These are phyloP conservation scores for Elongisporangium anandrum DNA, from an alignment of 352 stramenopile genomes.

Conservation along the genomic window DNA sequence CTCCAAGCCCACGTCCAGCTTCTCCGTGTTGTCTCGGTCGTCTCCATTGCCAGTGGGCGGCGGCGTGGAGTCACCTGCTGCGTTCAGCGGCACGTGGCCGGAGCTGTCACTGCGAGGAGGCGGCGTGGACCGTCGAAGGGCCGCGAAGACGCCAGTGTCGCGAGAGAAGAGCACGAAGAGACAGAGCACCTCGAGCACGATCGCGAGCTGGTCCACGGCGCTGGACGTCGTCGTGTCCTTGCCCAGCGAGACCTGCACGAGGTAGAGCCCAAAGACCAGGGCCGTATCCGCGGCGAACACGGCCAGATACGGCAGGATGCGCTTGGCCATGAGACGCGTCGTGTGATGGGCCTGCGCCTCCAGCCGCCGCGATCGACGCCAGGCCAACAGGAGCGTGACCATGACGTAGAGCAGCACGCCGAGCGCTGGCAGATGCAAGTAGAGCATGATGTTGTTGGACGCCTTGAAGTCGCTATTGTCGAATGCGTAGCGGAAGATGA, in stretches of 20 bases:
- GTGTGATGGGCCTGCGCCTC: slow-evolving; percentile 75
- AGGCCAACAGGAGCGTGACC: slow-evolving; percentile 48
- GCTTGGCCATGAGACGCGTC: slow-evolving; percentile 78
- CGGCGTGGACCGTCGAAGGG: slow-evolving; percentile 6
- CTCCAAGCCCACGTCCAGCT: slow-evolving; percentile 74
- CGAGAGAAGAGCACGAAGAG: slow-evolving; percentile 76
- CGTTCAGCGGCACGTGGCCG: no score
- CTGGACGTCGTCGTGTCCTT: slow-evolving; percentile 42
- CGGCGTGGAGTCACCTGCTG: no score
- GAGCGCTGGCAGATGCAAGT: slow-evolving; percentile 65
- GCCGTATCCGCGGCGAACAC: slow-evolving; percentile 55
- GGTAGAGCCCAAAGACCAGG: slow-evolving; percentile 48
- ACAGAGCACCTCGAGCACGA: slow-evolving; percentile 62
- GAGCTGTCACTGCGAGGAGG: no score
- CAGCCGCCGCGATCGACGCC: slow-evolving; percentile 64
- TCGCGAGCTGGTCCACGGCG: slow-evolving; percentile 63
- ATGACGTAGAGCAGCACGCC: slow-evolving; percentile 67
- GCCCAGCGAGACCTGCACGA: slow-evolving; percentile 28
- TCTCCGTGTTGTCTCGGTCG: slow-evolving; percentile 23
- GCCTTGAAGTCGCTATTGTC: slow-evolving; percentile 13
- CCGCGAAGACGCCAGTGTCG: slow-evolving; percentile 59
- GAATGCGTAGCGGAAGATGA: slow-evolving; percentile 66
- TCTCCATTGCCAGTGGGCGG: no score
- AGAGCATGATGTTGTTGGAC: slow-evolving; percentile 54
- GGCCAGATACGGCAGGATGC: slow-evolving; percentile 72